Conservation (phyloP, 139 green algal genomes). For the Eudorina sp. region DNA sequence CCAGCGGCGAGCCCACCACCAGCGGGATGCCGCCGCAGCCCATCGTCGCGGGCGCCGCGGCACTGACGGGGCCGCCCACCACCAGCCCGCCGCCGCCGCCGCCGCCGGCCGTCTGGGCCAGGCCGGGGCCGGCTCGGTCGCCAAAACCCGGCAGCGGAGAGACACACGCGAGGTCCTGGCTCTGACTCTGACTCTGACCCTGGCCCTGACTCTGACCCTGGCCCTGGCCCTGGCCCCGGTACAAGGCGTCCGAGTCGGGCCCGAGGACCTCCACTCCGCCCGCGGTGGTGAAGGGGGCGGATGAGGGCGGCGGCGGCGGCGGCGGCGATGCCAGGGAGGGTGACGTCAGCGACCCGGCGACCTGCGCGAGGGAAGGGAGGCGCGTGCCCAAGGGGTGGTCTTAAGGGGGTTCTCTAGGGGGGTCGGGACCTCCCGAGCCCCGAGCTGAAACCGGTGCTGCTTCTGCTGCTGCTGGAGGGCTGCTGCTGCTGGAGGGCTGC, state of each 20-base stretch:
- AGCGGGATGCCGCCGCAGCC: constrained; percentile 37
- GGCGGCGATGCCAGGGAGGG: neutral
- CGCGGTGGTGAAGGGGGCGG: neutral
- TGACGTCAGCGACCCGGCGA: neutral
- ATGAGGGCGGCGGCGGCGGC: neutral
- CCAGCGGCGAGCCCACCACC: constrained; percentile 39
- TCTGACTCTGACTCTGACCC: too few species aligned
- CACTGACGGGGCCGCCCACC: neutral
- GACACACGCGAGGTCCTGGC: neutral
- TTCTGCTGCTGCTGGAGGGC: too few species aligned
- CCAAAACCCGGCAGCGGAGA: constrained; percentile 38
- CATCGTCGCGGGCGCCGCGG: constrained; percentile 32
- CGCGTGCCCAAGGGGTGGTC: too few species aligned
- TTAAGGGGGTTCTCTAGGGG: too few species aligned
- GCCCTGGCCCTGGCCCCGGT: neutral
- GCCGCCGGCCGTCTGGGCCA: neutral
- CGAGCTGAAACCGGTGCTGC: too few species aligned
- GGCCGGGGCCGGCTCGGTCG: neutral
- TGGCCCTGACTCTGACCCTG: neutral
- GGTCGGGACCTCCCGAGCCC: too few species aligned
- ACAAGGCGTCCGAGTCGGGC: neutral
- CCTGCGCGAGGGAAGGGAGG: neutral
- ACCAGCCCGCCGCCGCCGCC: neutral
- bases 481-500: too few species aligned
- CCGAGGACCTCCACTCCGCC: constrained; percentile 37